phyloP scores from a whole-genome alignment of 2,329 filamentous ascomycete genomes.

The Huntiella moniliformis region DNA sequence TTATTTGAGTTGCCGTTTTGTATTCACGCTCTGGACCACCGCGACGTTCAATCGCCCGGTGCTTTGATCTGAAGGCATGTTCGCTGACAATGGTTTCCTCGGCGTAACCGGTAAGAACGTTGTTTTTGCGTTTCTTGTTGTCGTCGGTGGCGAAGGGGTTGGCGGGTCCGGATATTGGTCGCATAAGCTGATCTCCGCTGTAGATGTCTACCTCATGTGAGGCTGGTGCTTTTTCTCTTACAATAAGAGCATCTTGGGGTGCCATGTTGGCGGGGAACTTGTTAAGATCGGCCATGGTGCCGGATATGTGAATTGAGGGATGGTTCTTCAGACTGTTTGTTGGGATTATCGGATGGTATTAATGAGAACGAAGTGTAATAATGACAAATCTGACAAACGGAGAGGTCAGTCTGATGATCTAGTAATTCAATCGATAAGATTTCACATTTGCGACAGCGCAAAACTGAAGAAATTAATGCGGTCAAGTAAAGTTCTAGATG shows the following conservation, averaged over 20 bases:
- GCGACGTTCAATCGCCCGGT: constrained; percentile 60
- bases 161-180: constrained; percentile 45
- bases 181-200: constrained; percentile 53
- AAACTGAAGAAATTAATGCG: not conserved
- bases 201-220: constrained; percentile 45
- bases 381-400: not conserved
- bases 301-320: not conserved
- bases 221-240: constrained; percentile 31
- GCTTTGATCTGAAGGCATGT: constrained; percentile 71
- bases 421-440: not conserved
- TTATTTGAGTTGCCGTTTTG: constrained; percentile 37
- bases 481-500: not conserved
- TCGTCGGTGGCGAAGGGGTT: constrained; percentile 55
- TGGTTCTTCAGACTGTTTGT: no score
- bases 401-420: not conserved
- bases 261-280: constrained; percentile 49
- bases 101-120: constrained; percentile 62
- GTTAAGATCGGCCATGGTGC: constrained; percentile 40
- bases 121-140: constrained; percentile 52
- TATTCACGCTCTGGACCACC: constrained; percentile 38
- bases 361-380: not conserved
- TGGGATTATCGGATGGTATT: no score
- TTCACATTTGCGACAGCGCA: not conserved
- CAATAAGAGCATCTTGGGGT: constrained; percentile 43
- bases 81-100: constrained; percentile 82